phyloP scores from a whole-genome alignment of 495 filamentous ascomycete species.

The Evernia prunastri region DNA sequence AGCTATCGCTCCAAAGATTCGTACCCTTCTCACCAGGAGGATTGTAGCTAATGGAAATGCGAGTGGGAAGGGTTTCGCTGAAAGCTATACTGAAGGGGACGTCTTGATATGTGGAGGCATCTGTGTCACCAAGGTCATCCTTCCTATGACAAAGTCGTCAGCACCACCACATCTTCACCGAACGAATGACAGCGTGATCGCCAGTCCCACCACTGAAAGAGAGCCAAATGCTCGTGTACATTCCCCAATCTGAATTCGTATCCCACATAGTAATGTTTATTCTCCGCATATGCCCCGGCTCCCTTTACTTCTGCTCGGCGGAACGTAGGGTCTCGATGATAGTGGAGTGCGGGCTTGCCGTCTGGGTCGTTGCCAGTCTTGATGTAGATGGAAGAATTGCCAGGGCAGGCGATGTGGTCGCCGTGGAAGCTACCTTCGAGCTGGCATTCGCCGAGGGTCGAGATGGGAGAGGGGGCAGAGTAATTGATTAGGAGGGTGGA shows the following conservation, averaged over 20 bases:
- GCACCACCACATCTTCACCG: not conserved
- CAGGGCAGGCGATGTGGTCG: constrained; percentile 5
- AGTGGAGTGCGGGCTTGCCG: constrained; percentile 26
- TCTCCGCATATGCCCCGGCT: constrained; percentile 17
- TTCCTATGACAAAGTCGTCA: not conserved
- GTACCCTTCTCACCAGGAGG: constrained; percentile 24
- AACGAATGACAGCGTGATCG: not conserved
- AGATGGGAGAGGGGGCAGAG: not conserved
- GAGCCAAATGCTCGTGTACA: constrained; percentile 24
- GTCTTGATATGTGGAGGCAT: constrained; percentile 25
- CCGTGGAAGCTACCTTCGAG: constrained; percentile 11
- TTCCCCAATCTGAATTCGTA: constrained; percentile 29
- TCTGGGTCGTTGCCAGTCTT: constrained; percentile 25
- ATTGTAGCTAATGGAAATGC: constrained; percentile 28
- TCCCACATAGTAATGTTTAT: constrained; percentile 33
- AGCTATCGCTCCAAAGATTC: constrained; percentile 26
- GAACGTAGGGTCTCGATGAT: constrained; percentile 30
- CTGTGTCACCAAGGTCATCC: constrained; percentile 25
- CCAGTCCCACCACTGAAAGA: constrained; percentile 31
- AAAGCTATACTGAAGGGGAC: constrained; percentile 31
- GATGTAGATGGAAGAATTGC: constrained; percentile 25
- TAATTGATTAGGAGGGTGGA: constrained; percentile 16
- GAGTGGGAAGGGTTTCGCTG: constrained; percentile 15
- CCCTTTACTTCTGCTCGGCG: constrained; percentile 32
- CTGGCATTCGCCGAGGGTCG: constrained; percentile 11